Percentiles rank a stretch among this genome's conserved stretches.
phyloP scores from a whole-genome alignment of 2,329 filamentous ascomycete genomes.

The Gliomastix tumulicola region DNA sequence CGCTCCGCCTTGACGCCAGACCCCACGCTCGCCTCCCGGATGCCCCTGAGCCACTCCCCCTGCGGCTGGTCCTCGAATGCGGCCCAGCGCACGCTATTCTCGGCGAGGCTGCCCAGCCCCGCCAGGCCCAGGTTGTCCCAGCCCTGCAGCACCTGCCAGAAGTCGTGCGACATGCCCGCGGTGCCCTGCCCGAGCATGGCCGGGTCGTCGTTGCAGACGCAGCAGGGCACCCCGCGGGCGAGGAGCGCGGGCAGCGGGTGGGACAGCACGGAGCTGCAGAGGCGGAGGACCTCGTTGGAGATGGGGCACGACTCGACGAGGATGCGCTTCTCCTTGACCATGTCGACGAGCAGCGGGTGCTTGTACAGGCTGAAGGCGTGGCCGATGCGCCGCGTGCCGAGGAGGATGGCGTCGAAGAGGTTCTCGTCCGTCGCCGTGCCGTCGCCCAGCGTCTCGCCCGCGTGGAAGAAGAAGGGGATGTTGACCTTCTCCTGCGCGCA shows the following conservation, averaged over 20 bases:
- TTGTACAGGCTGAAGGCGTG: constrained; percentile 87
- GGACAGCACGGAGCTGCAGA: constrained; percentile 67
- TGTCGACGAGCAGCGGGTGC: constrained; percentile 81
- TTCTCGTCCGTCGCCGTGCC: constrained; percentile 72
- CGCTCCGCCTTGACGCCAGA: constrained; percentile 62
- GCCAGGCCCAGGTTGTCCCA: constrained; percentile 88
- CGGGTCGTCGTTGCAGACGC: constrained; percentile 86
- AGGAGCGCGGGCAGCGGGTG: constrained; percentile 81
- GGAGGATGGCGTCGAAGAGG: constrained; percentile 79
- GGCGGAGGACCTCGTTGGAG: constrained; percentile 78
- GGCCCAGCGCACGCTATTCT: constrained; percentile 89
- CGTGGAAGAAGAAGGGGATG: constrained; percentile 94
- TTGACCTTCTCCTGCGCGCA: constrained; percentile 72
- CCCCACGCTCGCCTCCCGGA: constrained; percentile 69
- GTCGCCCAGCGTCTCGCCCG: constrained; percentile 75
- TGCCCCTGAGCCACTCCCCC: constrained; percentile 63
- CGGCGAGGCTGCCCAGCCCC: constrained; percentile 77
- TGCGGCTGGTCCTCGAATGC: constrained; percentile 74
- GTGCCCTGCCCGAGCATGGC: constrained; percentile 79
- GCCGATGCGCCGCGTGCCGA: constrained; percentile 83
- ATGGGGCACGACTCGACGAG: constrained; percentile 87
- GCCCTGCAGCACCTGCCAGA: constrained; percentile 87
- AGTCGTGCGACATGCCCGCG: constrained; percentile 82
- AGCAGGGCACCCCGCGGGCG: constrained; percentile 75
- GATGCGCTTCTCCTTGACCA: constrained; percentile 84